Base-by-base conservation (phyloP, 2,329 filamentous ascomycete genomes). In the Albophoma yamanashiensis region DNA sequence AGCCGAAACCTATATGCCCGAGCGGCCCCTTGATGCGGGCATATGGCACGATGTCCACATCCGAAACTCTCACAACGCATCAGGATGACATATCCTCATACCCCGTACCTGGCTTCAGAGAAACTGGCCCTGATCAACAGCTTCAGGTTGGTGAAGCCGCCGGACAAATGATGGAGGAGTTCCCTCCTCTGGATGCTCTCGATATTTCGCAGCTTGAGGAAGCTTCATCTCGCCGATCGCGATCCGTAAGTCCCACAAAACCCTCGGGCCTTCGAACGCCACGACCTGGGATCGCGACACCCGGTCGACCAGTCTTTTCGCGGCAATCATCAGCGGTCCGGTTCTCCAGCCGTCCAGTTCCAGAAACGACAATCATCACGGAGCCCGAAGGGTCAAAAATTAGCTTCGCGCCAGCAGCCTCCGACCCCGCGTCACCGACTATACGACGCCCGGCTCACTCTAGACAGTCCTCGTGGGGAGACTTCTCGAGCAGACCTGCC, bases 321-420 rank as follows among this genome's bases (percentile, higher is more conserved):
- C 75, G 81, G 6, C 79, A 84, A 58, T 76, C 80, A 27, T 85
- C 76, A 1, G 67, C 80, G 1, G 75, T 82, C 53, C 83, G 84
- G 43, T 93, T 93, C 70, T 88, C 86, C 0, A 92, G 88, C 57
- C 85, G 84, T 7, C 85, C 89, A 0, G 84, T 90, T 0, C 90
- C 89, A 0, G 84, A 88, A 64, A 87, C 89, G 2, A 82, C 80
- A 62, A 81, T 91, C 27, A 83, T 83, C 3, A 77, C 78, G 1
- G 83, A 89, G 62, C 89, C 88, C 60, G 84, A 82, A 1, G 68
- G 67, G 1, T 77, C 82, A 0, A 73, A 68, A 43, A 92, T 95
- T 63, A 89, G 89, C 82, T 95, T 94, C 71, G 84, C 74, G 6
- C 70, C 73, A 11, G 65, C 68, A 17, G 68, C 66, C 9, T 63